These are phyloP conservation scores for Coemansia sp. DNA, from an alignment of 192 early-diverging fungal species.

Conservation along the genomic window DNA sequence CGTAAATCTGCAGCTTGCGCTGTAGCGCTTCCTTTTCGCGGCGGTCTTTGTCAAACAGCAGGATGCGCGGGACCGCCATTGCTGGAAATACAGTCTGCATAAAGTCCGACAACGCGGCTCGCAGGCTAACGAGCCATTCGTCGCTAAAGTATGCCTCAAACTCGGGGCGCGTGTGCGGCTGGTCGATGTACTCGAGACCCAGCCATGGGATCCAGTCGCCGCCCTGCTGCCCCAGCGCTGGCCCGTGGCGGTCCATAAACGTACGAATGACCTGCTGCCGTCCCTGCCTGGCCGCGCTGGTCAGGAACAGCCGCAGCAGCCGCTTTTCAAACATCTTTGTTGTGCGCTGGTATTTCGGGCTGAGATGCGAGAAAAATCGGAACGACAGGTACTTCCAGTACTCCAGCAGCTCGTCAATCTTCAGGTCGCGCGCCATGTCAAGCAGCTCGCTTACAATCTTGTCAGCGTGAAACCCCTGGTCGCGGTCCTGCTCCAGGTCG, in stretches of 20 bases:
- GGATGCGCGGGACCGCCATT: slow-evolving; percentile 48
- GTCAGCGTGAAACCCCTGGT: slow-evolving; percentile 43
- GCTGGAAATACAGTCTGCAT: slow-evolving; percentile 51
- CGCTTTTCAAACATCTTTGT: slow-evolving; percentile 52
- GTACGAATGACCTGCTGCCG: slow-evolving; percentile 20
- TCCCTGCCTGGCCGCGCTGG: slow-evolving; percentile 23
- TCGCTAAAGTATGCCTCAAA: slow-evolving; percentile 48
- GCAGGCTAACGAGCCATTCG: slow-evolving; percentile 39
- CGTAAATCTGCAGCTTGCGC: slow-evolving; percentile 23
- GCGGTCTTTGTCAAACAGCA: slow-evolving; percentile 47
- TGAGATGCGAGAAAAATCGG: slow-evolving; percentile 52
- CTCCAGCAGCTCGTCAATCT: slow-evolving; percentile 24
- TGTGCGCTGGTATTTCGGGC: slow-evolving; percentile 52
- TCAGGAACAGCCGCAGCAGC: slow-evolving; percentile 47
- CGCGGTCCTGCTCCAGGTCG: slow-evolving; percentile 37
- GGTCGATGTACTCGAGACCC: slow-evolving; percentile 43
- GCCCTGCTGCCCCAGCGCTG: slow-evolving; percentile 39
- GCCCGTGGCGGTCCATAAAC: slow-evolving; percentile 40
- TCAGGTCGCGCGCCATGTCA: slow-evolving; percentile 29
- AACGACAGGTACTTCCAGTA: slow-evolving; percentile 47
- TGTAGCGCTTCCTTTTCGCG: slow-evolving; percentile 33
- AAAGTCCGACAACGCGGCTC: slow-evolving; percentile 42
- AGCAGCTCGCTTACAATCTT: slow-evolving; percentile 41
- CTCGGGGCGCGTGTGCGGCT: slow-evolving; percentile 33
- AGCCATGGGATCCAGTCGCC: slow-evolving; percentile 56